A percentile compares a stretch with the other conserved stretches of the same genome.
Conservation (phyloP, 2,329 filamentous ascomycete genomes). For the Elsinoe batatas region DNA sequence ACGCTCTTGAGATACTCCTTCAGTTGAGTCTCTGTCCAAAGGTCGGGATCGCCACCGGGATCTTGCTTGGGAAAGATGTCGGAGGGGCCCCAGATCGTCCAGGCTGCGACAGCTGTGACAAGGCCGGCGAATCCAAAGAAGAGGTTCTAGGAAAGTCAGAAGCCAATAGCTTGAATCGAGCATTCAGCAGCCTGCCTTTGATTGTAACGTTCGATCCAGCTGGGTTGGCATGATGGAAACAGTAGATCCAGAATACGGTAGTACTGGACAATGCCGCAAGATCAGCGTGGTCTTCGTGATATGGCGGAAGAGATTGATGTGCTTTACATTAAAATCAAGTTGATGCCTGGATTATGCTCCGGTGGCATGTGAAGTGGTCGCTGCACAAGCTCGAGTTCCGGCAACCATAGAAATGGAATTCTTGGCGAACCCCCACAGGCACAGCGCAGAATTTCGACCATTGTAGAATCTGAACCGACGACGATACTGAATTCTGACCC, state of each 20-base stretch:
- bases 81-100: constrained; percentile 67
- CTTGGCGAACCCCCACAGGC: constrained; percentile 12
- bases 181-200: constrained; percentile 25
- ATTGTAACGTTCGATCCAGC: constrained; percentile 38
- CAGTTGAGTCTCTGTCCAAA: constrained; percentile 74
- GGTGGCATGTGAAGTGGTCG: neutral
- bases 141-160: constrained; percentile 22
- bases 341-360: neutral
- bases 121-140: constrained; percentile 66
- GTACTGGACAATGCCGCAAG: neutral
- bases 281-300: neutral
- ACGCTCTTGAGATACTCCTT: constrained; percentile 72
- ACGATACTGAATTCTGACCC: neutral
- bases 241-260: neutral
- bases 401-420: constrained; percentile 1
- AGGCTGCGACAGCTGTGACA: constrained; percentile 69
- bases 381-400: neutral
- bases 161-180: neutral
- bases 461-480: neutral
- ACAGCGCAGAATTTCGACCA: constrained; percentile 13
- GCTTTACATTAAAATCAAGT: neutral
- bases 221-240: constrained; percentile 36
- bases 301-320: neutral
- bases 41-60: constrained; percentile 45
- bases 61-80: constrained; percentile 66